phyloP scores from a whole-genome alignment of 2,329 filamentous ascomycete species.

The Graphium sp. region DNA sequence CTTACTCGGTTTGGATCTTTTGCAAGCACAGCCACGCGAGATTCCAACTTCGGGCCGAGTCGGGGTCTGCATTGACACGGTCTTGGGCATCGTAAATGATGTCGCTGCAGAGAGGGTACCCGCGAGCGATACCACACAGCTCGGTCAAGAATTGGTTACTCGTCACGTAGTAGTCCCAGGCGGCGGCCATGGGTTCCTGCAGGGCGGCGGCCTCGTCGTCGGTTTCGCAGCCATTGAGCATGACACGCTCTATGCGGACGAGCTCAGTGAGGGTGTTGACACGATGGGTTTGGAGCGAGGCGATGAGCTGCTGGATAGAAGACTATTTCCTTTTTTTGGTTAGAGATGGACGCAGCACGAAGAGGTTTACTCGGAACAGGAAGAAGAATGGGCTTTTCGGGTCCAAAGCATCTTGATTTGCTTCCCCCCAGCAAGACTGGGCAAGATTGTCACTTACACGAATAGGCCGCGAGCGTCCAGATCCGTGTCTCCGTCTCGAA shows the following conservation, averaged over 20 bases:
- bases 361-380: too few relatives aligned
- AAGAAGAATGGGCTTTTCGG: too few relatives aligned
- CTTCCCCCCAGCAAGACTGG: too few relatives aligned
- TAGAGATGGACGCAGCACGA: too few relatives aligned
- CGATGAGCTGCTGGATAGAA: conserved; percentile 36
- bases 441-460: too few relatives aligned
- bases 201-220: conserved; percentile 41
- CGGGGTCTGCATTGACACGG: conserved; percentile 45
- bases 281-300: conserved; percentile 46
- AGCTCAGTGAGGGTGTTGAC: conserved; percentile 60
- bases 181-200: conserved; percentile 48
- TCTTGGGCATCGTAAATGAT: conserved; percentile 48
- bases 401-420: too few relatives aligned
- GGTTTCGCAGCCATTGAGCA: conserved; percentile 40
- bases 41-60: conserved; percentile 58
- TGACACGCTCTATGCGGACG: conserved; percentile 51
- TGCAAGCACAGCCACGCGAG: conserved; percentile 54
- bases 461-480: too few relatives aligned
- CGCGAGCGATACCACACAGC: conserved; percentile 47
- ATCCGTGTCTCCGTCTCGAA: too few relatives aligned
- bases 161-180: conserved; percentile 57
- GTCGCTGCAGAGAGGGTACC: conserved; percentile 51
- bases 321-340: too few relatives aligned
- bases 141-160: conserved; percentile 54
- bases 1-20: conserved; percentile 50